Base-by-base conservation (phyloP, 2,329 filamentous ascomycete species). In the Neopestalotiopsis sp. region DNA sequence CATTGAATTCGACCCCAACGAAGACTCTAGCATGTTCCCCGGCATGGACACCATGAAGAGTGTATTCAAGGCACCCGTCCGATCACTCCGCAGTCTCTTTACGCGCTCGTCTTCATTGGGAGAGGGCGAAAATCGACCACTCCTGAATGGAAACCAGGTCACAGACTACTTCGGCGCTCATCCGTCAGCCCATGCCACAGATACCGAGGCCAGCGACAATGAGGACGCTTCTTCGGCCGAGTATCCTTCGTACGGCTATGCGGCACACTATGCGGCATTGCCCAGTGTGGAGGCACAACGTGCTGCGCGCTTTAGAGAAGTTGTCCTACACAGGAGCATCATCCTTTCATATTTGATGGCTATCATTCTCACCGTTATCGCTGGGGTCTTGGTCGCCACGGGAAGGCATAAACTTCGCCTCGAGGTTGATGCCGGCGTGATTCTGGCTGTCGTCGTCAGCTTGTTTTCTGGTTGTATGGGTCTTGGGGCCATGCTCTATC, bases 351-450 rank as follows among this genome's bases (percentile, higher is more conserved):
- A 92, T 71, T 80, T 82, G 2, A 85, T 88, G 0, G 87, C 92
- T 0, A 85, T 91, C 45, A 78, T 90, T 6, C 84, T 95, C 9
- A 85, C 94, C 45, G 78, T 86, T 62, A 85, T 95, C 40, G 88
- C 92, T 0, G 84, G 84, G 49, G 84, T 92, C 10, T 86, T 96
- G 49, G 88, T 92, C 40, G 81, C 84, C 14, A 93, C 93, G 1
- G 92, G 92, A 9, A 85, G 88, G 61, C 90, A 89, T 76, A 91
- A 88, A 77, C 84, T 91, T 72, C 84, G 87, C 4, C 84, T 89
- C n/a, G 89, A 93, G 77, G 93, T 95, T 3, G 92, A 95, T 74
- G 88, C 88, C 0, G 77, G 90, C 9, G 91, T 93, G 1, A 85
- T 92, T 1, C 84, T 93, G 56, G 92, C 92, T 10, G 89, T 92